Evolutionary conservation across 306 rosid genomes (phyloP).

Genomic region (Vachellia pachyceras): DNA sequence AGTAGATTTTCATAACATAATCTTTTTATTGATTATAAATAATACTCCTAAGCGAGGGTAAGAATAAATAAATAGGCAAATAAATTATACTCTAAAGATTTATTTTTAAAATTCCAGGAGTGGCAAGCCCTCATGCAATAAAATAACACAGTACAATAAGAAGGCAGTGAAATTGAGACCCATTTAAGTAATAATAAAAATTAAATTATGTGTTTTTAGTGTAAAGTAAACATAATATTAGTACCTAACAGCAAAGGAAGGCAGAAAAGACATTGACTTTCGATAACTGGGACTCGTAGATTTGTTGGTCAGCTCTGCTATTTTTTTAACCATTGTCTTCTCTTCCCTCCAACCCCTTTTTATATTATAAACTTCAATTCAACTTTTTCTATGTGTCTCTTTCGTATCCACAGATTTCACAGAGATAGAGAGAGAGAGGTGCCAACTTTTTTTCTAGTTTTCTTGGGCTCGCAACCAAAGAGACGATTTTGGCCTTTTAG

Average conservation of each 20-base stretch:
- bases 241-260: not conserved
- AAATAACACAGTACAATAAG: too few relatives aligned
- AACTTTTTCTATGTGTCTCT: constrained; percentile 44
- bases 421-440: constrained; percentile 14
- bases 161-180: too few relatives aligned
- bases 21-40: too few relatives aligned
- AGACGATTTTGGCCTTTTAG: constrained; percentile 43
- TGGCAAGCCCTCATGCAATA: too few relatives aligned
- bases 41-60: too few relatives aligned
- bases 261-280: constrained; percentile 51
- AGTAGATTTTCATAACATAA: too few relatives aligned
- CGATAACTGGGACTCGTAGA: constrained; percentile 39
- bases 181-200: too few relatives aligned
- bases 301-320: constrained; percentile 46
- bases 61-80: too few relatives aligned
- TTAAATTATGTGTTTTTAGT: too few relatives aligned
- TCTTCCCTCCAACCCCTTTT: not conserved
- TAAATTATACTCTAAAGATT: too few relatives aligned
- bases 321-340: constrained; percentile 9
- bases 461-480: constrained; percentile 40
- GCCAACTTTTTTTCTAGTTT: not conserved
- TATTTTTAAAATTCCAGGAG: too few relatives aligned
- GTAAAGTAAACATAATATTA: too few relatives aligned
- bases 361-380: not conserved
- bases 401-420: constrained; percentile 65